These are phyloP conservation scores for Apodospora peruviana DNA, from an alignment of 495 filamentous ascomycete species.

Conservation along the genomic window DNA sequence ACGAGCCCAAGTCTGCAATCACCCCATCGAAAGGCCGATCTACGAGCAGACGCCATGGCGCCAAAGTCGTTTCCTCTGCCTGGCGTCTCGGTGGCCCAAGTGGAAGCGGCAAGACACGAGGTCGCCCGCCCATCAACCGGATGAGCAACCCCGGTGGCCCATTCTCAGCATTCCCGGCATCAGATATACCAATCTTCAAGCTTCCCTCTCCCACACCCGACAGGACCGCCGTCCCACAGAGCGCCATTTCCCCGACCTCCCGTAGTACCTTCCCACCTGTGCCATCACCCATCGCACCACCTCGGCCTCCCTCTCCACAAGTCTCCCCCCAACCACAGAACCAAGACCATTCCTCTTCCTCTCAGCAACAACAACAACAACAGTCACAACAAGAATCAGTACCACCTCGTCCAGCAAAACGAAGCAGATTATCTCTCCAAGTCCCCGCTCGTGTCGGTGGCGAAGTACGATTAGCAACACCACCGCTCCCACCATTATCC, in stretches of 20 bases:
- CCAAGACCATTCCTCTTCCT: not conserved
- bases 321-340: not conserved
- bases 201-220: slow-evolving; percentile 30
- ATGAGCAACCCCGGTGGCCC: slow-evolving; percentile 60
- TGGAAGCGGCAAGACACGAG: slow-evolving; percentile 69
- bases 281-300: slow-evolving; percentile 5
- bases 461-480: slow-evolving; percentile 72
- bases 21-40: slow-evolving; percentile 64
- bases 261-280: not conserved
- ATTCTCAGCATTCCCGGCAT: slow-evolving; percentile 80
- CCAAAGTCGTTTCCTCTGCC: slow-evolving; percentile 85
- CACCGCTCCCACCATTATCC: slow-evolving; percentile 36
- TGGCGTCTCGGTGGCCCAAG: slow-evolving; percentile 71
- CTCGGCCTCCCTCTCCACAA: slow-evolving; percentile 9
- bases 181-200: slow-evolving; percentile 30
- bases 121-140: slow-evolving; percentile 78
- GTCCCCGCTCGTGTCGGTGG: slow-evolving; percentile 72
- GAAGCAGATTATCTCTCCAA: slow-evolving; percentile 66
- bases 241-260: slow-evolving; percentile 25
- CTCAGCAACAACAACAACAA: slow-evolving; percentile 5
- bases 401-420: slow-evolving; percentile 34
- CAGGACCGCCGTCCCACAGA: slow-evolving; percentile 18
- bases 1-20: slow-evolving; percentile 67
- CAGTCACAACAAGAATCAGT: slow-evolving; percentile 11
- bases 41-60: slow-evolving; percentile 78